Conservation (phyloP, 345 rosid species). For the Eucalyptus coolabah region DNA sequence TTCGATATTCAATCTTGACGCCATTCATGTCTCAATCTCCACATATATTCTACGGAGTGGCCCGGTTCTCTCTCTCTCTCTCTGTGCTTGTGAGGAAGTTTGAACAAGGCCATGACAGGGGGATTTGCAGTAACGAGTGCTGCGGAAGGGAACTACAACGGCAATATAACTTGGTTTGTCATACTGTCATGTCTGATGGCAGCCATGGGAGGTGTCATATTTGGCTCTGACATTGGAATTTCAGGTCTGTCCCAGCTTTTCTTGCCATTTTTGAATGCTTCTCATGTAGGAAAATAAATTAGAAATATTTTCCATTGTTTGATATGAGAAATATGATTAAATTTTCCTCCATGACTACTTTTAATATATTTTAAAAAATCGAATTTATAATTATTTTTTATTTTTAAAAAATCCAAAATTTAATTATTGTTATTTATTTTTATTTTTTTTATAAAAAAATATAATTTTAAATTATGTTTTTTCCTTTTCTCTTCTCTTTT, state of each 20-base stretch:
- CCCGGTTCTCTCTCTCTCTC: not conserved
- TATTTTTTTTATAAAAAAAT: no score
- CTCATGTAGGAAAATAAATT: not conserved
- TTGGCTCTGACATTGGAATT: slow-evolving; percentile 82
- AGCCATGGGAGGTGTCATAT: slow-evolving; percentile 79
- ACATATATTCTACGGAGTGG: not conserved
- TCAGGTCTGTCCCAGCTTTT: slow-evolving; percentile 17
- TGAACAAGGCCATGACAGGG: slow-evolving; percentile 21
- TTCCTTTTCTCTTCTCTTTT: no score
- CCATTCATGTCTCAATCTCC: not conserved
- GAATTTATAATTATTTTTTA: no score
- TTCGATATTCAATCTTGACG: not conserved
- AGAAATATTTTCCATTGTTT: no score
- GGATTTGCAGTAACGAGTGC: slow-evolving; percentile 7
- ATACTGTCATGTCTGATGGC: slow-evolving; percentile 72
- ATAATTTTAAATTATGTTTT: no score
- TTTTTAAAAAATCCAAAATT: no score
- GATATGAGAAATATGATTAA: no score
- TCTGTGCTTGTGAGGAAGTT: not conserved
- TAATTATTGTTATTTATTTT: no score
- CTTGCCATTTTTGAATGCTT: not conserved
- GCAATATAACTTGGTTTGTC: slow-evolving; percentile 49
- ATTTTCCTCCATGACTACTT: no score
- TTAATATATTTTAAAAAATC: no score
- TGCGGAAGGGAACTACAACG: slow-evolving; percentile 14